These are phyloP conservation scores for Hemileia vastatrix DNA, from an alignment of 1,284 basidiomycete species.

Conservation along the genomic window DNA sequence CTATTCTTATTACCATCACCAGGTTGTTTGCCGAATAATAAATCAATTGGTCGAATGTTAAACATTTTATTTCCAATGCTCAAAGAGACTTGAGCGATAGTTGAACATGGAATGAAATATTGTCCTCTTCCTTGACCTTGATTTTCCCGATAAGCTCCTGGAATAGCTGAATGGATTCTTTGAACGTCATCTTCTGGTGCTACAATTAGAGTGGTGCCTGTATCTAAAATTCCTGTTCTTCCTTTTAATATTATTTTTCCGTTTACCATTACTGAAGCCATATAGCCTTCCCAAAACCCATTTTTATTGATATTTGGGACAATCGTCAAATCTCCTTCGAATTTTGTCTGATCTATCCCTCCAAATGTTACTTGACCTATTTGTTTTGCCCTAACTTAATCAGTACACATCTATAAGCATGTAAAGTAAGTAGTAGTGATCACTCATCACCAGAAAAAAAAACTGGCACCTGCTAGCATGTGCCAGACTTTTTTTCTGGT, in stretches of 20 bases:
- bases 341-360: conserved; percentile 62
- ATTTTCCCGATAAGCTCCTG: conserved; percentile 36
- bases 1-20: too few relatives aligned
- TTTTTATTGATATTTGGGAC: conserved; percentile 40
- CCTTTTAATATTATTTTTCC: conserved; percentile 20
- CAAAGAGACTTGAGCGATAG: conserved; percentile 30
- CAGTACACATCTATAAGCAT: too few relatives aligned
- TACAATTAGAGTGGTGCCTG: conserved; percentile 43
- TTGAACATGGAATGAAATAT: conserved; percentile 43
- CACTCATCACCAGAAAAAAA: too few relatives aligned
- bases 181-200: conserved; percentile 38
- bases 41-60: conserved; percentile 49
- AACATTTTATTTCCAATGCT: conserved; percentile 37
- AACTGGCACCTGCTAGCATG: too few relatives aligned
- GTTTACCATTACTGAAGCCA: conserved; percentile 35
- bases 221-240: conserved; percentile 39
- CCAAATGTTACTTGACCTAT: conserved; percentile 57
- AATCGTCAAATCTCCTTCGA: conserved; percentile 47
- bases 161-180: conserved; percentile 36
- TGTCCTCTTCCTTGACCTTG: conserved; percentile 43
- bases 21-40: conserved; percentile 62
- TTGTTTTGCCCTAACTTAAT: too few relatives aligned
- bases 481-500: too few relatives aligned
- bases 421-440: too few relatives aligned
- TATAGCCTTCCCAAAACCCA: conserved; percentile 45